These are phyloP conservation scores for Acidiella bohemica DNA, from an alignment of 495 filamentous ascomycete species.

Conservation along the genomic window DNA sequence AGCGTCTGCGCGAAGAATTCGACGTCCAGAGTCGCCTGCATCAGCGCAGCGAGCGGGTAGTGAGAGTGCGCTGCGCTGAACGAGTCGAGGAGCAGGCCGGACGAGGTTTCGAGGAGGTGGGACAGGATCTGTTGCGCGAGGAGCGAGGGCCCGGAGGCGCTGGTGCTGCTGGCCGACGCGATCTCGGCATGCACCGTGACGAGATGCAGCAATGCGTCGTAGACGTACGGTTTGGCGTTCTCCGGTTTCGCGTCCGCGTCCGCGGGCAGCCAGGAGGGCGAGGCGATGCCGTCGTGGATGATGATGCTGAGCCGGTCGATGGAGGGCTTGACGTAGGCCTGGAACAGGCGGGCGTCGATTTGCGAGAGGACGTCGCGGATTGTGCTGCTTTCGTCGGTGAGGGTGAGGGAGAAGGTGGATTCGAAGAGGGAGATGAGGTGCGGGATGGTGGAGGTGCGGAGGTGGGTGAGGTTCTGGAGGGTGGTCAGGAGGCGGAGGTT, in stretches of 20 bases:
- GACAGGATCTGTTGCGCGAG: slow-evolving; percentile 52
- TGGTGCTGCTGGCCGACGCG: no score
- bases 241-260: slow-evolving; percentile 36
- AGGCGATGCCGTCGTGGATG: slow-evolving; percentile 55
- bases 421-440: slow-evolving; percentile 79
- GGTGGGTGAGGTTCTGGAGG: slow-evolving; percentile 70
- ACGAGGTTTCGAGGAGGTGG: slow-evolving; percentile 36
- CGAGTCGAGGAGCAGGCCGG: slow-evolving; percentile 38
- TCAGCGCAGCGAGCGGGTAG: slow-evolving; percentile 67
- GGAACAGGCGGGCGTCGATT: slow-evolving; percentile 79
- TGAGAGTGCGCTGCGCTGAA: slow-evolving; percentile 34
- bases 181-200: slow-evolving; percentile 89
- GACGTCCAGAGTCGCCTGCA: slow-evolving; percentile 94
- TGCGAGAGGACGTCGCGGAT: slow-evolving; percentile 79
- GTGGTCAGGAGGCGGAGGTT: slow-evolving; percentile 88
- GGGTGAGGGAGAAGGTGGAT: slow-evolving; percentile 71
- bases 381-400: slow-evolving; percentile 80
- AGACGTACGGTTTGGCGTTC: slow-evolving; percentile 76
- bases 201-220: slow-evolving; percentile 64
- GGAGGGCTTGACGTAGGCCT: slow-evolving; percentile 71
- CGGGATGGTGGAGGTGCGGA: slow-evolving; percentile 65
- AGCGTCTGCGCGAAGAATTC: slow-evolving; percentile 94
- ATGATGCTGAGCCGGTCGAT: slow-evolving; percentile 46
- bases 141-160: slow-evolving; percentile 41
- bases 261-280: slow-evolving; percentile 55